Percentiles rank a stretch among this genome's conserved stretches.
phyloP scores from a whole-genome alignment of 2,329 filamentous ascomycete species.

The Xylariaceae sp. region DNA sequence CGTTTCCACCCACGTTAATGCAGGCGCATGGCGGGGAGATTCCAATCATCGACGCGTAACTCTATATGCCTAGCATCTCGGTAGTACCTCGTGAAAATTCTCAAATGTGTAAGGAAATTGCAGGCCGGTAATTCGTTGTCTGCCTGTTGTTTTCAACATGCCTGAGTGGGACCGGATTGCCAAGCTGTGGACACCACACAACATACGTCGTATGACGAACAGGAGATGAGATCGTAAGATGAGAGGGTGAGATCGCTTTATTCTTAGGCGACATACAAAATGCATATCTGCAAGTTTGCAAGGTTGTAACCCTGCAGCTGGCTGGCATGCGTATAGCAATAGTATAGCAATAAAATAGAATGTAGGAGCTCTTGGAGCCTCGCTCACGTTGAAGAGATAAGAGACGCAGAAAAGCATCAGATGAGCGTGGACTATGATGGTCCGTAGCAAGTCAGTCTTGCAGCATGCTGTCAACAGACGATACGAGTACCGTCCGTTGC shows the following conservation, averaged over 20 bases:
- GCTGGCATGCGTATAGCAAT: neutral
- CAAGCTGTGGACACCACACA: neutral
- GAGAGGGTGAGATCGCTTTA: neutral
- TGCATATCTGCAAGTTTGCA: neutral
- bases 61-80: too few species aligned
- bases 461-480: slow-evolving; percentile 32
- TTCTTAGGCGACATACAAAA: slow-evolving; percentile 3
- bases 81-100: too few species aligned
- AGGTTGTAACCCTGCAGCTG: slow-evolving; percentile 4
- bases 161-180: neutral
- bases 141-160: neutral
- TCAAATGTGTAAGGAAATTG: too few species aligned
- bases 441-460: slow-evolving; percentile 41
- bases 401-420: slow-evolving; percentile 27
- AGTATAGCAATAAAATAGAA: slow-evolving; percentile 17
- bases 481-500: slow-evolving; percentile 23
- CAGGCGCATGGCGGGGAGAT: neutral
- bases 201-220: slow-evolving; percentile 3
- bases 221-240: neutral
- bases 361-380: slow-evolving; percentile 51
- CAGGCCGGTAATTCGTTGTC: neutral
- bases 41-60: too few species aligned
- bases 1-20: slow-evolving; percentile 4
- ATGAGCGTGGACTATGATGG: slow-evolving; percentile 54
- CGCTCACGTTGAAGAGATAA: slow-evolving; percentile 40